A percentile compares a stretch with the other conserved stretches of the same genome.
Evolutionary conservation across 139 green algal genomes (phyloP).

Genomic region (Nannochloris sp.): DNA sequence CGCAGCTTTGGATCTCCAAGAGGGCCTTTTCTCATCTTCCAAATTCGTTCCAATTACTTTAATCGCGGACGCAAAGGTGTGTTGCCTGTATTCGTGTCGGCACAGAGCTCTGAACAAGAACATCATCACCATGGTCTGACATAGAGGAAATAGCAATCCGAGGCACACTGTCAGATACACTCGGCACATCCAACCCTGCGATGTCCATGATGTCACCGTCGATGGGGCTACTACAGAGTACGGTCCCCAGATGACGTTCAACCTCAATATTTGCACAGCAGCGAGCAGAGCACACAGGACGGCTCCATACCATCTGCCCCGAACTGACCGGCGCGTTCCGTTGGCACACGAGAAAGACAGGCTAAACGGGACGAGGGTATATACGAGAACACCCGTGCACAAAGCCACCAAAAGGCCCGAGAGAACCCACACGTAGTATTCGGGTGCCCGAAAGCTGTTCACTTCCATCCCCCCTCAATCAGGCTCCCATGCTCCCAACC

Average conservation of each 20-base stretch:
- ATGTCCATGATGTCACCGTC: constrained; percentile 13
- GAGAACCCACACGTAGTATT: background rate
- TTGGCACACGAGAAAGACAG: background rate
- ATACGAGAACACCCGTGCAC: background rate
- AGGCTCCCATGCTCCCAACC: too few relatives aligned
- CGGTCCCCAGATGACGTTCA: constrained; percentile 21
- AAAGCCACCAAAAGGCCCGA: background rate
- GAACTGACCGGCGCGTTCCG: background rate
- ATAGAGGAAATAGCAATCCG: constrained; percentile 19
- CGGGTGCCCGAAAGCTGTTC: background rate
- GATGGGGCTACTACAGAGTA: constrained; percentile 14
- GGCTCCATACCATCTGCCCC: constrained; percentile 7
- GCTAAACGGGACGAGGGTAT: background rate
- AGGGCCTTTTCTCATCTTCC: background rate
- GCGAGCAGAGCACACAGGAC: constrained; percentile 1
- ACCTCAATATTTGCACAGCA: constrained; percentile 15
- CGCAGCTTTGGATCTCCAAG: background rate
- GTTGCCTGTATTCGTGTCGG: constrained; percentile 4
- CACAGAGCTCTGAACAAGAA: constrained; percentile 15
- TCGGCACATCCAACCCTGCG: constrained; percentile 20
- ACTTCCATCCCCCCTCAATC: too few relatives aligned
- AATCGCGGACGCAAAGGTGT: background rate
- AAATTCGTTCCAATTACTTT: constrained; percentile 2
- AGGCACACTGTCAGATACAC: constrained; percentile 19
- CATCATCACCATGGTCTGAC: background rate